Base-by-base conservation (phyloP, 495 filamentous ascomycete species). In the Podospora pseudocomata region DNA sequence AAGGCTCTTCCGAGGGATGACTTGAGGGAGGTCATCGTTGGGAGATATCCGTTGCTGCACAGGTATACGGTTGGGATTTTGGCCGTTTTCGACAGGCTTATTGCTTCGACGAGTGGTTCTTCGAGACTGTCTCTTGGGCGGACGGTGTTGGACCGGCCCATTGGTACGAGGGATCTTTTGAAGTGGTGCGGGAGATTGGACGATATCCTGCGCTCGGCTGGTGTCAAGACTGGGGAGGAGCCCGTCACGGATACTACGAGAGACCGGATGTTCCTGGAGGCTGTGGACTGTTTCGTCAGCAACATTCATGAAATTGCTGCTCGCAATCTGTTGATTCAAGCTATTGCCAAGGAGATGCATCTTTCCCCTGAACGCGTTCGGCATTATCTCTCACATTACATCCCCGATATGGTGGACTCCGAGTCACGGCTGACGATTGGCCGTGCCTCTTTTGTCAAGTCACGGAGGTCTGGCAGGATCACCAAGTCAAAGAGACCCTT, bases 211-310 rank as follows among this genome's bases (percentile, higher is more conserved):
- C 68, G 82, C 70, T 78, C 82, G 19, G 81, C 86, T 6, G 86
- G 88, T 56, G 84, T 90, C 69, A 88, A 84, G 74, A 91, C 86
- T 56, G 89, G 89, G n/a, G 83, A 85, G 20, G 91, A 97, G 76
- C 79, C 87, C n/a, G 87, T 92, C 23, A 85, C 84, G 3, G 91
- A 94, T 66, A 84, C 84, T 3, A 84, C 88, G 7, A 87, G 89
- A 73, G 92, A 97, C 71, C 86, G 89, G 56, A 96, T 97, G 72
- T 96, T 97, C 73, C 82, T 96, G 73, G 96, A 98, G 74, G 89
- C 92, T 5, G 83, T 91, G 44, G 95, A 98, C 75, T 91, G 93
- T 68, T 97, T 97, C 78, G 88, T 91, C 58, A 91, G 90, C 44
- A 89, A 88, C 68, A 78, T 96, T 26, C 88, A 90, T n/a, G 89